Evolutionary conservation across 306 rosid genomes (phyloP).

Genomic region (Inga laurina): DNA sequence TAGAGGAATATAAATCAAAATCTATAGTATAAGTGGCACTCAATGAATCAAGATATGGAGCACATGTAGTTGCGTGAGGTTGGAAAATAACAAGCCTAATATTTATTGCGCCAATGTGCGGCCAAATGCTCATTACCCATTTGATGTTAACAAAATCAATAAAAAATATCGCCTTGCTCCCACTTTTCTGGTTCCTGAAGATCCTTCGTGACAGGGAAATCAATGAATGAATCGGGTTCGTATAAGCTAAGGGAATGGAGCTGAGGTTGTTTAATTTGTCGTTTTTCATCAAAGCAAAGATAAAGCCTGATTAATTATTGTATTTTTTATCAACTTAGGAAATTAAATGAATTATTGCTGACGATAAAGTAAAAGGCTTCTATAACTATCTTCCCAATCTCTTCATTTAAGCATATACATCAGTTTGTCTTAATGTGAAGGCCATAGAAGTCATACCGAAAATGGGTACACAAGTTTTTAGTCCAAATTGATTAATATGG

Average conservation of each 20-base stretch:
- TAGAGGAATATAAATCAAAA: no score
- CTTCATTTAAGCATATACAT: neutral
- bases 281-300: neutral
- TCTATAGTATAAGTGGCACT: no score
- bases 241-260: neutral
- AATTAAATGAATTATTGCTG: neutral
- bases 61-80: neutral
- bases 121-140: neutral
- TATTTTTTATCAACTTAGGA: neutral
- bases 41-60: neutral
- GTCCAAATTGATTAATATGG: neutral
- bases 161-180: neutral
- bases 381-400: neutral
- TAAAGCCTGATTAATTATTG: neutral
- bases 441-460: neutral
- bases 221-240: neutral
- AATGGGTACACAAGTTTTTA: neutral
- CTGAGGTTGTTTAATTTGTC: neutral
- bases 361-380: neutral
- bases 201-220: neutral
- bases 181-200: neutral
- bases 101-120: neutral
- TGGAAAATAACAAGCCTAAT: neutral
- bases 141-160: neutral
- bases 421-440: neutral